Percentiles rank a stretch among this genome's conserved stretches.
Conservation (phyloP, 768 basidiomycete genomes). For the Leccinum truebloodii region DNA sequence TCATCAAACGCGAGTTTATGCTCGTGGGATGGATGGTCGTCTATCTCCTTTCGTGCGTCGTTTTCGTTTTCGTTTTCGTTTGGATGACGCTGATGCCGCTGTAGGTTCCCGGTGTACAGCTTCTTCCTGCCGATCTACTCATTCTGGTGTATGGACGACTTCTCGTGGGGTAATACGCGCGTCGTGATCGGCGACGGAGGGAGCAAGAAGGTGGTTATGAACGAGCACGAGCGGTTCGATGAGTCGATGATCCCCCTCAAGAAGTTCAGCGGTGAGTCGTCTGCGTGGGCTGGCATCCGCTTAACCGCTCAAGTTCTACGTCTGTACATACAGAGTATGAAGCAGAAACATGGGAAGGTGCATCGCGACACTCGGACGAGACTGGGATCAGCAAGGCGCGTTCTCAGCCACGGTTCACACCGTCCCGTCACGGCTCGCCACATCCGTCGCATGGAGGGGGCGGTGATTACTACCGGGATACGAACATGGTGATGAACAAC, state of each 20-base stretch:
- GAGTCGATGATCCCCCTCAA: slow-evolving; percentile 98
- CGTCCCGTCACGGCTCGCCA: slow-evolving; percentile 64
- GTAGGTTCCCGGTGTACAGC: slow-evolving; percentile 88
- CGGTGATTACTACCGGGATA: slow-evolving; percentile 88
- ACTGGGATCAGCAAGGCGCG: slow-evolving; percentile 68
- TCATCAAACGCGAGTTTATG: slow-evolving; percentile 98
- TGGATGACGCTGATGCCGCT: slow-evolving; percentile 7
- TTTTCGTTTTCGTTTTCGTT: neutral
- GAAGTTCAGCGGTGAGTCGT: slow-evolving; percentile 86
- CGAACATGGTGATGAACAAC: slow-evolving; percentile 59
- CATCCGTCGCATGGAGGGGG: slow-evolving; percentile 63
- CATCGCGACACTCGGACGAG: slow-evolving; percentile 71
- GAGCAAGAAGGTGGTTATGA: slow-evolving; percentile 91
- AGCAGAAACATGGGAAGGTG: slow-evolving; percentile 87
- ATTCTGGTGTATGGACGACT: slow-evolving; percentile 99
- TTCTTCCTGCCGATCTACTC: slow-evolving; percentile 95
- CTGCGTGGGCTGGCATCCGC: neutral
- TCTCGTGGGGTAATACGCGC: slow-evolving; percentile 94
- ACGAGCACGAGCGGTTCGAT: slow-evolving; percentile 95
- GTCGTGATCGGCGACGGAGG: slow-evolving; percentile 92
- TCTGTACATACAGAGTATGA: slow-evolving; percentile 71
- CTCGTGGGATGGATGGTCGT: slow-evolving; percentile 97
- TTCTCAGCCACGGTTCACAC: slow-evolving; percentile 53
- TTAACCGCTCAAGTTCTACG: slow-evolving; percentile 9
- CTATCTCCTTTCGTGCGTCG: slow-evolving; percentile 85